These are phyloP conservation scores for Pythium dissotocum DNA, from an alignment of 352 stramenopile species.

Conservation along the genomic window DNA sequence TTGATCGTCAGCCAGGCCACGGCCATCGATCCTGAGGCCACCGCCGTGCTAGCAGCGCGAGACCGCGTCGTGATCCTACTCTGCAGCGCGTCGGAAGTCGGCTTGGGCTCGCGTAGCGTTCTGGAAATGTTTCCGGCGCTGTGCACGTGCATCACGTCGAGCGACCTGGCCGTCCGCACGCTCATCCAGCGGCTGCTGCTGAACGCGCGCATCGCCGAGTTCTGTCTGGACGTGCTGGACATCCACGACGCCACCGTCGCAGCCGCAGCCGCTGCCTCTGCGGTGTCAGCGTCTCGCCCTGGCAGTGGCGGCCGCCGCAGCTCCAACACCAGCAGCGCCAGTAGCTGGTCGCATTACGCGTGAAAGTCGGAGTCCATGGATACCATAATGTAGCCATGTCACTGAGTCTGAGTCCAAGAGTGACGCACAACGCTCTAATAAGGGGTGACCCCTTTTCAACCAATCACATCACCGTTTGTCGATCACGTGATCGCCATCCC, in stretches of 20 bases:
- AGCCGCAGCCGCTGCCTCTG: slow-evolving; percentile 6
- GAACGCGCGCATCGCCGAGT: slow-evolving; percentile 48
- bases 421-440: not conserved
- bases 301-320: slow-evolving; percentile 2
- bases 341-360: slow-evolving; percentile 17
- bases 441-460: not conserved
- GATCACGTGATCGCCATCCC: not conserved
- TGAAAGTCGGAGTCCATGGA: slow-evolving; percentile 2
- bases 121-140: slow-evolving; percentile 76
- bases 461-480: not conserved
- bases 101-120: slow-evolving; percentile 52
- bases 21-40: not conserved
- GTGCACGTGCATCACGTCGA: slow-evolving; percentile 77
- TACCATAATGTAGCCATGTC: slow-evolving; percentile 4
- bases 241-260: slow-evolving; percentile 25
- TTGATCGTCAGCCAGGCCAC: slow-evolving; percentile 6
- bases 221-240: slow-evolving; percentile 36
- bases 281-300: not conserved
- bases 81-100: slow-evolving; percentile 51
- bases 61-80: slow-evolving; percentile 76
- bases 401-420: not conserved
- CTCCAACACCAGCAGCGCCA: slow-evolving; percentile 7
- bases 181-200: slow-evolving; percentile 74
- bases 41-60: slow-evolving; percentile 35
- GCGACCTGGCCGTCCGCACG: slow-evolving; percentile 57